A percentile compares a stretch with the other conserved stretches of the same genome.
Evolutionary conservation across 176 grass and related monocot genomes (phyloP).

Genomic region (Dendrocalamus sinicus): DNA sequence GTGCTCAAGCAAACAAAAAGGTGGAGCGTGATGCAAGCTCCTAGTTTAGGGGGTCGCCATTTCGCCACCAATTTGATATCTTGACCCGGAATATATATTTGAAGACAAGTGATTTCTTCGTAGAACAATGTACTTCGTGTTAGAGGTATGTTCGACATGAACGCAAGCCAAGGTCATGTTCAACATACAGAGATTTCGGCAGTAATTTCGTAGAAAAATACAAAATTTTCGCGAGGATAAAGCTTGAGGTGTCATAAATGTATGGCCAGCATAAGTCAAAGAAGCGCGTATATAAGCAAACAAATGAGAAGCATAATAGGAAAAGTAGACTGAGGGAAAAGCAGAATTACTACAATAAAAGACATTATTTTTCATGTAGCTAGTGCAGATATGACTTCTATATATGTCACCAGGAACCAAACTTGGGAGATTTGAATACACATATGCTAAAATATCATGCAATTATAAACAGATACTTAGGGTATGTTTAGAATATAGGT

Average conservation of each 20-base stretch:
- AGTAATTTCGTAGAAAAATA: neutral
- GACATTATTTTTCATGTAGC: neutral
- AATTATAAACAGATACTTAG: neutral
- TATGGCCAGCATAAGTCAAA: neutral
- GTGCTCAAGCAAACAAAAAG: conserved; percentile 2
- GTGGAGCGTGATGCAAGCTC: neutral
- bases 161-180: neutral
- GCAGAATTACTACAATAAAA: neutral
- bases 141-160: neutral
- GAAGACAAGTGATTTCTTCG: neutral
- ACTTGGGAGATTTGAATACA: neutral
- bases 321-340: neutral
- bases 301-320: neutral
- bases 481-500: too few species aligned
- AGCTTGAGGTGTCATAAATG: neutral
- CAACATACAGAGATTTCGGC: neutral
- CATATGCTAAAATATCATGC: neutral
- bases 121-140: neutral
- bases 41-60: neutral
- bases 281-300: neutral
- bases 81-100: neutral
- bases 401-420: neutral
- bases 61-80: neutral
- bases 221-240: neutral
- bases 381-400: neutral